Evolutionary conservation across 2,329 filamentous ascomycete genomes (phyloP), one percentile per base, ranked within the genome.

Genomic region (Diaporthe caulivora): DNA sequence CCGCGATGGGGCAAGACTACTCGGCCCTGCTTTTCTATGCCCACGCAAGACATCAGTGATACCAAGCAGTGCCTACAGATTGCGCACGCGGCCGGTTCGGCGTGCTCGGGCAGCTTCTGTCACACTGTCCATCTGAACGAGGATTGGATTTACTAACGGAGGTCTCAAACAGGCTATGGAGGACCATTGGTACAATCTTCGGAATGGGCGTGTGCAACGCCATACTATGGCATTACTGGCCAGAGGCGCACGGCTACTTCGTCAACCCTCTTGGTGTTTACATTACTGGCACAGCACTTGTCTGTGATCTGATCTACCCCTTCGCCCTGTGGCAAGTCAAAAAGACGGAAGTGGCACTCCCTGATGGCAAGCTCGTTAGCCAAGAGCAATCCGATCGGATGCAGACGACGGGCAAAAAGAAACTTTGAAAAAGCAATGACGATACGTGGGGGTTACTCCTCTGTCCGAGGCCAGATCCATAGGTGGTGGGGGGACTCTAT

Each of bases 211-310:
- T 82, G 15, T 80, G 80, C 55, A 84, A 83, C 69, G 78, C 78
- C 11, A 75, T 86, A 55, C 78, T 85, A n/a, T 87, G 86, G 86
- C 86, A 83, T 80, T 83, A 83, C 76, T 88, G 87, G 87, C 86
- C 85, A 3, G 87, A 88, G 72, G 84, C 86, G 1, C 85, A 88
- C 76, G 83, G 82, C 15, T 89, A 87, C 76, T 83, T 86, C 40
- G 79, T 82, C 64, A 83, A 83, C 42, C 85, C 84, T 0, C 78
- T 86, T 6, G 83, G 82, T 0, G 57, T 87, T 5, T 83, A 87
- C 72, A 77, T 88, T 18, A 81, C 82, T 74, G 83, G 80, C 0
- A 82, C 83, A 0, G 82, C 82, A 18, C 70, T 86, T 2, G 57
- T 83, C 21, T 85, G 83, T 62, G 87, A 89, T 75, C 47, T 86